Evolutionary conservation across 257 asterid species (phyloP), one percentile per base, ranked within the genome.

Genomic region (Cynanchum wilfordii): DNA sequence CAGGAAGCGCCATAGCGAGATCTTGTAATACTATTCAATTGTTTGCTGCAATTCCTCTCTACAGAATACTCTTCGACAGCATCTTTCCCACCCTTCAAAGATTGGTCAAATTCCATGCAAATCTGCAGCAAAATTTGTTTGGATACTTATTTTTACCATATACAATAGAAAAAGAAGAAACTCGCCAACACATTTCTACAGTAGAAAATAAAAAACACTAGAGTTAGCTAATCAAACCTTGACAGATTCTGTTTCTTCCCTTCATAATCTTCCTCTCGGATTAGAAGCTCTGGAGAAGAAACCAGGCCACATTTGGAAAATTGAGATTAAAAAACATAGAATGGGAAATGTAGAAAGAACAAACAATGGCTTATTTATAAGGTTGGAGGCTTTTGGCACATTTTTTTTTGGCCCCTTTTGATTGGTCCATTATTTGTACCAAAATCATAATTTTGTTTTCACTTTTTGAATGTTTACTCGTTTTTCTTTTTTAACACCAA

Each of bases 1-100:
- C 36, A 15, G 25, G 52, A 49, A 62, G 71, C 50, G 38, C 42
- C 71, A 20, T 63, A 64, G 64, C 44, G 52, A 65, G 77, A 71
- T 55, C 65, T 51, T 51, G 51, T 25, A 22, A 33, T 33, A 70
- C 20, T 70, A 40, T 60, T 70, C 42, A 76, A 69, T 11, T 74
- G 54, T 10, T 45, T 51, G 45, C 75, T 69, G 30, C 64, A 33
- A 20, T n/a, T 36, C 58, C 59, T 68, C 36, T 10, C 22, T 9
- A 42, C 45, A 27, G 45, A 27, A 27, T 15, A 47, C 22, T 19
- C 20, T 68, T 45, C 55, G 50, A 60, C 19, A 30, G 67, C 68
- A 49, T 68, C 16, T 27, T 47, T 15, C 22, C 22, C 59, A 16
- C 13, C 25, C 17, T 47, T 16, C 17, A 29, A 24, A 68, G 42